Percentiles rank a stretch among this genome's conserved stretches.
These are phyloP conservation scores for Catenaria anguillulae DNA, from an alignment of 371 early-diverging fungal genomes.

Conservation along the genomic window DNA sequence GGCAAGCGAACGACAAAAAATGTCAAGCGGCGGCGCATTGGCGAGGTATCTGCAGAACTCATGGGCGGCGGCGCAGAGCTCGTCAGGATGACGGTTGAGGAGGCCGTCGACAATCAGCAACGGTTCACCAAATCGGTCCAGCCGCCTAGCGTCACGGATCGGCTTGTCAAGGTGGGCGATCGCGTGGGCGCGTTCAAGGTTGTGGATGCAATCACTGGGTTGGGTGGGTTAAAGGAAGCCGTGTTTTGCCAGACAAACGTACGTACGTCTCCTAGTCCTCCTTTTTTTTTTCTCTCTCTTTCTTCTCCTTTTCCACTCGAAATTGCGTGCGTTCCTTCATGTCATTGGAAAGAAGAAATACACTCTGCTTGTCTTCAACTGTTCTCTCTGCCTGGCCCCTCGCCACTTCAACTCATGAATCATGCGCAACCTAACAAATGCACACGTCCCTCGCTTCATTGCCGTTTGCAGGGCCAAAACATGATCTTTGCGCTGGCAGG, in stretches of 20 bases:
- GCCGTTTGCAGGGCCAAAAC: slow-evolving; percentile 40
- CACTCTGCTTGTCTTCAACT: slow-evolving; percentile 28
- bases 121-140: too few relatives aligned
- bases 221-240: not conserved
- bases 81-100: too few relatives aligned
- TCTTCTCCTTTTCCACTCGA: not conserved
- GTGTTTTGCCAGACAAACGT: not conserved
- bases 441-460: too few relatives aligned
- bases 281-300: not conserved
- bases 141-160: too few relatives aligned
- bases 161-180: too few relatives aligned
- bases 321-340: too few relatives aligned
- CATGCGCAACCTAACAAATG: too few relatives aligned
- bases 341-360: too few relatives aligned
- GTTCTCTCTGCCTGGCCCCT: slow-evolving; percentile 70
- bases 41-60: too few relatives aligned
- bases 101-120: too few relatives aligned
- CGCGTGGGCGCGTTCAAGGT: not conserved
- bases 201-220: not conserved
- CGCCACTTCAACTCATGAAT: too few relatives aligned
- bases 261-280: not conserved
- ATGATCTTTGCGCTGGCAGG: not conserved
- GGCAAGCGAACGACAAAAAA: too few relatives aligned
- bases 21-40: not conserved
- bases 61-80: not conserved